phyloP scores from a whole-genome alignment of 1,284 basidiomycete species.

The Austroboletus rostrupii region DNA sequence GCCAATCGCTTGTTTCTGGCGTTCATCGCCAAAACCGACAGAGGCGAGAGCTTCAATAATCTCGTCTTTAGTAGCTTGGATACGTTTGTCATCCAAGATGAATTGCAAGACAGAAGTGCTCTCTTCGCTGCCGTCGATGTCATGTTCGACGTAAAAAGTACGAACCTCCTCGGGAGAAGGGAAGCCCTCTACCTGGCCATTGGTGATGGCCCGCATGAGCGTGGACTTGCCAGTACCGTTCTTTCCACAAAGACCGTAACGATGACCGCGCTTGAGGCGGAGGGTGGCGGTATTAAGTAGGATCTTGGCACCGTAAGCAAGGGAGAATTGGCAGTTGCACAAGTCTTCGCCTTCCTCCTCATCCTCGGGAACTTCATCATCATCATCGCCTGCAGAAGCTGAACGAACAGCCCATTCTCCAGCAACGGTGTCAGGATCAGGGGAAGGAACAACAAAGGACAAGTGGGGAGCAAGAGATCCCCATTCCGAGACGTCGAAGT shows the following conservation, averaged over 20 bases:
- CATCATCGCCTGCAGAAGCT: conserved; percentile 74
- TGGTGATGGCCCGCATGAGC: conserved; percentile 95
- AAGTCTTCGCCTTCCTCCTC: conserved; percentile 97
- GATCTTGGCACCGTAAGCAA: conserved; percentile 98
- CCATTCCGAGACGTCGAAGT: conserved; percentile 90
- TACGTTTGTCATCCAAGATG: conserved; percentile 84
- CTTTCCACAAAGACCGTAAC: conserved; percentile 96
- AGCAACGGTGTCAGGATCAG: conserved; percentile 67
- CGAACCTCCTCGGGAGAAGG: conserved; percentile 93
- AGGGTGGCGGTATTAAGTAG: conserved; percentile 93
- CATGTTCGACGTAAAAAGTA: conserved; percentile 99
- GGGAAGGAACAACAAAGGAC: conserved; percentile 59
- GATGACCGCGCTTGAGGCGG: conserved; percentile 97
- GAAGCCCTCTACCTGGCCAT: conserved; percentile 97
- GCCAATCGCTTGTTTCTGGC: conserved; percentile 84
- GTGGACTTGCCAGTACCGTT: conserved; percentile 99
- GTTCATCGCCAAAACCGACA: conserved; percentile 88
- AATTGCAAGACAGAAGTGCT: conserved; percentile 89
- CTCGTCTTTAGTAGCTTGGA: conserved; percentile 71
- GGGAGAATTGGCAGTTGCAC: conserved; percentile 97
- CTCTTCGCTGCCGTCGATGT: conserved; percentile 93
- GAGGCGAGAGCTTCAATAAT: conserved; percentile 78
- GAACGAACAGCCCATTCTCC: conserved; percentile 89
- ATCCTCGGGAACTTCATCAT: conserved; percentile 72
- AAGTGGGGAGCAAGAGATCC: conserved; percentile 79